Percentiles rank a stretch among this genome's conserved stretches.
phyloP scores from a whole-genome alignment of 2,329 filamentous ascomycete species.

The Trematosphaeria pertusa region DNA sequence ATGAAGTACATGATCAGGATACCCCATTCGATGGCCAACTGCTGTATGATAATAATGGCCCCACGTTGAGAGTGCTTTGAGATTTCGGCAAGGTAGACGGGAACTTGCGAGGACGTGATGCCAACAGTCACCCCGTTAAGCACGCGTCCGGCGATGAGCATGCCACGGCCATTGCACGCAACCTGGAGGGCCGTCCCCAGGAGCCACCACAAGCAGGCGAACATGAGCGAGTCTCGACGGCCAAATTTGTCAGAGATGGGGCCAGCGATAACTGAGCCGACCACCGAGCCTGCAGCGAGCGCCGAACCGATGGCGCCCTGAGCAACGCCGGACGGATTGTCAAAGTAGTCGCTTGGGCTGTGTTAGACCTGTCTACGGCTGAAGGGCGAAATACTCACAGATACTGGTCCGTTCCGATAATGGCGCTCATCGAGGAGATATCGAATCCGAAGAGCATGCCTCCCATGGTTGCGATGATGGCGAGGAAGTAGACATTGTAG shows the following conservation, averaged over 20 bases:
- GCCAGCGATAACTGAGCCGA: slow-evolving; percentile 59
- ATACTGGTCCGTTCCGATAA: slow-evolving; percentile 60
- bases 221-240: slow-evolving; percentile 54
- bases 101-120: slow-evolving; percentile 54
- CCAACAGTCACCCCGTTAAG: slow-evolving; percentile 53
- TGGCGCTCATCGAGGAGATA: slow-evolving; percentile 62
- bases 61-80: slow-evolving; percentile 53
- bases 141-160: slow-evolving; percentile 57
- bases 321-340: slow-evolving; percentile 56
- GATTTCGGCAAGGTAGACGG: slow-evolving; percentile 55
- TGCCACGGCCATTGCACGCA: slow-evolving; percentile 45
- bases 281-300: slow-evolving; percentile 58
- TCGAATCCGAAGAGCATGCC: slow-evolving; percentile 65
- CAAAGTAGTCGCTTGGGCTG: slow-evolving; percentile 52
- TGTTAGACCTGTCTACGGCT: not conserved
- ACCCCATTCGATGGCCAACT: slow-evolving; percentile 51
- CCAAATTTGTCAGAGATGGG: slow-evolving; percentile 58
- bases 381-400: slow-evolving; percentile 23
- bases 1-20: slow-evolving; percentile 54
- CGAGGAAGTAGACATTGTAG: slow-evolving; percentile 63
- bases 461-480: slow-evolving; percentile 60
- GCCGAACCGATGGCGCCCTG: slow-evolving; percentile 60
- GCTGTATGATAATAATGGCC: slow-evolving; percentile 53
- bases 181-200: slow-evolving; percentile 51
- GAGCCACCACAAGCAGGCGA: slow-evolving; percentile 58